phyloP scores from a whole-genome alignment of 78 protist species.

The Protostelium mycophagum region DNA sequence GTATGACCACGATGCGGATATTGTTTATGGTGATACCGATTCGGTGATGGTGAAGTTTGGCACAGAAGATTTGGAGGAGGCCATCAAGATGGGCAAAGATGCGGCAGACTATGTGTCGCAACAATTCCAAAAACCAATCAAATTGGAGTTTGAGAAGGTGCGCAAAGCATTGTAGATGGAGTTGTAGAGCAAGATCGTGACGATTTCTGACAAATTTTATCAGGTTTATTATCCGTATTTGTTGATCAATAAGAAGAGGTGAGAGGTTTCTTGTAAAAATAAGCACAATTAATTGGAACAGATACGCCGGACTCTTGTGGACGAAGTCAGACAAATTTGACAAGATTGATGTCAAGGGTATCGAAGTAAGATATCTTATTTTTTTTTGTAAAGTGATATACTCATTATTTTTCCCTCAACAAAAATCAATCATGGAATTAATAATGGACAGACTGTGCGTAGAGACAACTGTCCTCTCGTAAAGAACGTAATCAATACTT shows the following conservation, averaged over 20 bases:
- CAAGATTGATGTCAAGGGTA: conserved; percentile 98
- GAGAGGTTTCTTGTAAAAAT: not conserved
- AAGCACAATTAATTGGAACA: not conserved
- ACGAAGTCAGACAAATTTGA: conserved; percentile 83
- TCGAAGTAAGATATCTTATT: conserved; percentile 41
- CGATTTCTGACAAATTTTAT: not conserved
- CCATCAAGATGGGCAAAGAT: conserved; percentile 89
- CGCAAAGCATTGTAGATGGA: not conserved
- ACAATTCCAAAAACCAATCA: conserved; percentile 91
- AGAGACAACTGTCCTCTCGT: conserved; percentile 97
- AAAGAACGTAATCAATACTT: conserved; percentile 68
- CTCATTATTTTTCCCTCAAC: conserved; percentile 3
- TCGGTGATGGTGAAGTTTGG: conserved; percentile 99
- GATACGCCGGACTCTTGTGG: conserved; percentile 99
- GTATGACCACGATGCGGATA: conserved; percentile 76
- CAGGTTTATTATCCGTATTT: conserved; percentile 97
- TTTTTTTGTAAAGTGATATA: too few relatives aligned
- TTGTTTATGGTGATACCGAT: conserved; percentile 99
- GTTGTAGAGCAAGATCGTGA: too few relatives aligned
- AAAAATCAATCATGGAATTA: not conserved
- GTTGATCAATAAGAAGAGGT: conserved; percentile 93
- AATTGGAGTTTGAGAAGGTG: conserved; percentile 95
- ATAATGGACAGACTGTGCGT: conserved; percentile 80
- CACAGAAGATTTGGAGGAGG: conserved; percentile 44
- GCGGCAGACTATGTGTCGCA: conserved; percentile 87